Conservation (phyloP, 495 filamentous ascomycete species). For the Thozetella sp. region DNA sequence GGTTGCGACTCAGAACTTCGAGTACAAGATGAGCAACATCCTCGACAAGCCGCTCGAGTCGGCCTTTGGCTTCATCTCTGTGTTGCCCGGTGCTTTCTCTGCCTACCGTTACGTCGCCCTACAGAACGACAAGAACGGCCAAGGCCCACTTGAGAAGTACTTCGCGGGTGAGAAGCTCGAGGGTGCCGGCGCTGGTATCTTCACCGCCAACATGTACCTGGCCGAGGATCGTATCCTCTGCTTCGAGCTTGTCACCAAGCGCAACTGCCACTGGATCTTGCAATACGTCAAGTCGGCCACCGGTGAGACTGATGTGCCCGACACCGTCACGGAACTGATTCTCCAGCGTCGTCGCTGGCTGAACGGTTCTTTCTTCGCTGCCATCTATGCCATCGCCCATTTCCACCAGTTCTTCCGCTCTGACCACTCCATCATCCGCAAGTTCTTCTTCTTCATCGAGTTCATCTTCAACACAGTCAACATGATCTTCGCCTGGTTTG, state of each 20-base stretch:
- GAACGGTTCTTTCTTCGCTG: constrained; percentile 98
- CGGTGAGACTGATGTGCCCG: constrained; percentile 98
- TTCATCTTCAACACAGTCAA: constrained; percentile 92
- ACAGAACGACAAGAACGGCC: constrained; percentile 93
- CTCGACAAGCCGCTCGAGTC: constrained; percentile 98
- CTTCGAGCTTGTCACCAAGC: constrained; percentile 97
- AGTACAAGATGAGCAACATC: constrained; percentile 99
- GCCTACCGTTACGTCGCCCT: constrained; percentile 93
- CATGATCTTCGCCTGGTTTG: constrained; percentile 99
- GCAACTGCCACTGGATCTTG: constrained; percentile 95
- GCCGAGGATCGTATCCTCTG: constrained; percentile 99
- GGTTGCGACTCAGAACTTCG: constrained; percentile 97
- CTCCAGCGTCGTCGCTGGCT: constrained; percentile 96
- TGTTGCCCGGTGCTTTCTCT: constrained; percentile 96
- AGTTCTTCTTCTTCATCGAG: constrained; percentile 87
- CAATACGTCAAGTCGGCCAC: constrained; percentile 97
- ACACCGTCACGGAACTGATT: constrained; percentile 92
- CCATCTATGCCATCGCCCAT: constrained; percentile 91
- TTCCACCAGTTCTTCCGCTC: constrained; percentile 94
- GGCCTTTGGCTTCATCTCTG: constrained; percentile 96
- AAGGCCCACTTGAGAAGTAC: constrained; percentile 94
- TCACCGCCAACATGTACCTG: constrained; percentile 99
- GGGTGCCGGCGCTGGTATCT: constrained; percentile 90
- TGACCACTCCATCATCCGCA: constrained; percentile 84
- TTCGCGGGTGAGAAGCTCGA: constrained; percentile 98